phyloP scores from a whole-genome alignment of 305 asterid species.

The Euphrasia arctica region DNA sequence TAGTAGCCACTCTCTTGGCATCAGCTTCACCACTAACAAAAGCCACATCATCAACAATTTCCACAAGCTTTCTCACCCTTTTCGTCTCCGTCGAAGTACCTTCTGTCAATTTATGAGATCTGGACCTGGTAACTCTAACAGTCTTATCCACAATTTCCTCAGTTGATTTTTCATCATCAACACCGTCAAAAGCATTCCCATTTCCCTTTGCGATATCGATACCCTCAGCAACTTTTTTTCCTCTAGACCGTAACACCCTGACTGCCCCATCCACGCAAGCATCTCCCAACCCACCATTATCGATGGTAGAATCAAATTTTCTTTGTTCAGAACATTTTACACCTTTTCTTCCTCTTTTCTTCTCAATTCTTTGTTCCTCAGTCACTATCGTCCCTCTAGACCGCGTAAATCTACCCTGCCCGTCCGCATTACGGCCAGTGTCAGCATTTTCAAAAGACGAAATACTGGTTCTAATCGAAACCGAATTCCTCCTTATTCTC shows the following conservation, averaged over 20 bases:
- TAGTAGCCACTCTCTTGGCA: too few species aligned
- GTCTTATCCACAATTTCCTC: slow-evolving; percentile 28
- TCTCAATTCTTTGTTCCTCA: slow-evolving; percentile 24
- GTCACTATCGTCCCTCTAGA: slow-evolving; percentile 26
- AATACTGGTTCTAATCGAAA: slow-evolving; percentile 15
- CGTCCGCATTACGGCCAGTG: slow-evolving; percentile 18
- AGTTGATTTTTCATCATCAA: slow-evolving; percentile 13
- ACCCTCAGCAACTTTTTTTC: slow-evolving; percentile 21
- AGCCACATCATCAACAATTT: slow-evolving; percentile 1
- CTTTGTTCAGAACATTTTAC: slow-evolving; percentile 3
- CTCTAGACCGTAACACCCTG: slow-evolving; percentile 18
- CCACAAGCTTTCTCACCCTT: slow-evolving; percentile 30
- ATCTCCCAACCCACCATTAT: slow-evolving; percentile 23
- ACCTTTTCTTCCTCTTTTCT: slow-evolving; percentile 21
- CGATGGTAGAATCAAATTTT: slow-evolving; percentile 21
- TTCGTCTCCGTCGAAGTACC: slow-evolving; percentile 26
- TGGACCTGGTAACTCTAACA: slow-evolving; percentile 39
- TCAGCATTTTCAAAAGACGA: slow-evolving; percentile 27
- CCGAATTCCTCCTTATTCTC: slow-evolving; percentile 35
- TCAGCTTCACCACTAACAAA: background rate
- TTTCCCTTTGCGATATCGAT: slow-evolving; percentile 12
- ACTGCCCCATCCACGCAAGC: slow-evolving; percentile 17
- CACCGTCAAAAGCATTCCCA: slow-evolving; percentile 15
- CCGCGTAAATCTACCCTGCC: slow-evolving; percentile 15
- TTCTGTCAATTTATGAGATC: slow-evolving; percentile 31